Conservation (phyloP, 257 asterid species). For the Coffea canephora region DNA sequence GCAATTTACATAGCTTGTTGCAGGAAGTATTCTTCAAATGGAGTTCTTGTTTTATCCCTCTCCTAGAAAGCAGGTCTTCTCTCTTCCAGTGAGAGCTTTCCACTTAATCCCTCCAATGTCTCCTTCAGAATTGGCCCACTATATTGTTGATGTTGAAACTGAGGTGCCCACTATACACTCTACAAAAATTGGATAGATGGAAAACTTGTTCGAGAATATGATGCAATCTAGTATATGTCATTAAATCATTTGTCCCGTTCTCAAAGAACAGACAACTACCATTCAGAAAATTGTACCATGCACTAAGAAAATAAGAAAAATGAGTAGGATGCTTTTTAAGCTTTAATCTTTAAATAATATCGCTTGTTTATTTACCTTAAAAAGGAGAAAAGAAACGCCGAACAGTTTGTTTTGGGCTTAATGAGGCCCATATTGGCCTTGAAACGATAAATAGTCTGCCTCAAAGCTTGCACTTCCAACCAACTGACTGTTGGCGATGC, state of each 20-base stretch:
- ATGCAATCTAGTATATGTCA: no score
- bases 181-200: no score
- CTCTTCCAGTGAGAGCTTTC: slow-evolving; percentile 40
- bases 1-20: slow-evolving; percentile 15
- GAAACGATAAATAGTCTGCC: neutral
- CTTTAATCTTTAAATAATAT: no score
- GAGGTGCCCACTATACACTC: slow-evolving; percentile 44
- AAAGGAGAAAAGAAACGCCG: neutral
- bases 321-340: no score
- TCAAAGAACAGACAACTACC: no score
- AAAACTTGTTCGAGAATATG: no score
- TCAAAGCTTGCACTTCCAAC: neutral
- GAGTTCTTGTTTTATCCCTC: slow-evolving; percentile 26
- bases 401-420: no score
- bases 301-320: no score
- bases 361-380: no score
- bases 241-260: no score
- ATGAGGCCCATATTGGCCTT: neutral
- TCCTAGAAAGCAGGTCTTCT: slow-evolving; percentile 33
- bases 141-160: slow-evolving; percentile 39
- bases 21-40: slow-evolving; percentile 10
- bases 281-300: no score
- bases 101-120: slow-evolving; percentile 43
- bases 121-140: slow-evolving; percentile 35
- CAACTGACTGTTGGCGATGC: neutral